A percentile compares a stretch with the other conserved stretches of the same genome.
Evolutionary conservation across 495 filamentous ascomycete species (phyloP).

Genomic region (Trichoderma parareesei): DNA sequence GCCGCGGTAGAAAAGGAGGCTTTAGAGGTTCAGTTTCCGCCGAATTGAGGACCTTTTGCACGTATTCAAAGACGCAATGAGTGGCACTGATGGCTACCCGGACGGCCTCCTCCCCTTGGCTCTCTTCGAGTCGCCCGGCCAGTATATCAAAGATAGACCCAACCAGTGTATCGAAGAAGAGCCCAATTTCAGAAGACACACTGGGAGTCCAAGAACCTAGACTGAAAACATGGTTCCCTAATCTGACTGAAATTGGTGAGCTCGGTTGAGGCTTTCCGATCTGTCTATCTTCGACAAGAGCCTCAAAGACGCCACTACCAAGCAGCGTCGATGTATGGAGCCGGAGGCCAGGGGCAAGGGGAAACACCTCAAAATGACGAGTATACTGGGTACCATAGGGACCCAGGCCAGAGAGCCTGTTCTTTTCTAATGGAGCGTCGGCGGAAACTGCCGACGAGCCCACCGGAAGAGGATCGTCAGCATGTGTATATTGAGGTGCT

Average conservation of each 20-base stretch:
- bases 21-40: constrained; percentile 20
- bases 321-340: constrained; percentile 73
- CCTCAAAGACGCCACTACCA: constrained; percentile 59
- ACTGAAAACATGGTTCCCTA: constrained; percentile 43
- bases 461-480: constrained; percentile 36
- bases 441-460: constrained; percentile 12
- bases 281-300: constrained; percentile 29
- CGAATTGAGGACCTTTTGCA: constrained; percentile 31
- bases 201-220: constrained; percentile 67
- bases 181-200: constrained; percentile 59
- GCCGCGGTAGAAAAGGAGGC: constrained; percentile 34
- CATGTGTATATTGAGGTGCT: constrained; percentile 39
- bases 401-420: constrained; percentile 47
- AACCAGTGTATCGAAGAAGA: constrained; percentile 49
- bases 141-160: constrained; percentile 51
- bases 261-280: constrained; percentile 22
- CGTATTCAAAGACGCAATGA: constrained; percentile 34
- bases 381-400: constrained; percentile 60
- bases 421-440: constrained; percentile 22
- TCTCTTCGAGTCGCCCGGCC: constrained; percentile 31
- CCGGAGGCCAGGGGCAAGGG: constrained; percentile 58
- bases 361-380: constrained; percentile 63
- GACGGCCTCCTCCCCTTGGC: not conserved
- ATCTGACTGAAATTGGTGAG: constrained; percentile 26
- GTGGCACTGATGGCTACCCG: constrained; percentile 21